These are phyloP conservation scores for Candida andamanensis DNA, from an alignment of 805 yeast species.

Conservation along the genomic window DNA sequence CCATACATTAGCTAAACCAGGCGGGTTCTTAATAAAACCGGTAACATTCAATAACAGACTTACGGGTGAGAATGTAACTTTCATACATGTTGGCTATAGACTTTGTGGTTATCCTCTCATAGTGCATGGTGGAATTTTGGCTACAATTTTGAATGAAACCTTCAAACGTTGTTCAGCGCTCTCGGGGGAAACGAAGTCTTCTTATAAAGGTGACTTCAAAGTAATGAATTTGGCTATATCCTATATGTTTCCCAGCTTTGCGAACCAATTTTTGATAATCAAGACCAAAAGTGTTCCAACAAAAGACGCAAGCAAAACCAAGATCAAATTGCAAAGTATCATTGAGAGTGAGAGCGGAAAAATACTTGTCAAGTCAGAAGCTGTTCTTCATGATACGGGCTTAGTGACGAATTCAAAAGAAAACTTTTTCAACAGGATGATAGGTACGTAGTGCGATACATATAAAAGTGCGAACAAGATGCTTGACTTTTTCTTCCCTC, in stretches of 20 bases:
- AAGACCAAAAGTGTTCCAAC: conserved; percentile 39
- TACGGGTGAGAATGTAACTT: conserved; percentile 55
- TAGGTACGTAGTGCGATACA: too few relatives aligned
- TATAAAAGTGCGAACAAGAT: too few relatives aligned
- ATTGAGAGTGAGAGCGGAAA: conserved; percentile 52
- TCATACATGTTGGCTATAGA: conserved; percentile 72
- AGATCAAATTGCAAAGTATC: conserved; percentile 43
- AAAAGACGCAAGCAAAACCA: conserved; percentile 23
- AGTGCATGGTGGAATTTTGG: conserved; percentile 85
- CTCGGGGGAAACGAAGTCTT: conserved; percentile 24
- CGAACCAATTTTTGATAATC: conserved; percentile 70
- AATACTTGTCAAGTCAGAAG: conserved; percentile 53
- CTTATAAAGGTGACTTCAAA: conserved; percentile 41
- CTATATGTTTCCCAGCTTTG: conserved; percentile 70
- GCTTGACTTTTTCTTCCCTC: too few relatives aligned
- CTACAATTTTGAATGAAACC: conserved; percentile 74
- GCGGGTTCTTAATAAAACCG: conserved; percentile 75
- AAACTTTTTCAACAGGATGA: too few relatives aligned
- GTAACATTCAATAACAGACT: conserved; percentile 54
- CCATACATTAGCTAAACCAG: conserved; percentile 61
- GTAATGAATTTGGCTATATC: conserved; percentile 45
- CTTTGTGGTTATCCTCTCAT: conserved; percentile 84
- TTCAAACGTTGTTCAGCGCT: conserved; percentile 53
- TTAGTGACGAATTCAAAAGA: conserved; percentile 1
- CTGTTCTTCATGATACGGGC: conserved; percentile 39